Evolutionary conservation across 1,284 basidiomycete genomes (phyloP), one percentile per base, ranked within the genome.

Genomic region (Paramarasmius palmivorus): DNA sequence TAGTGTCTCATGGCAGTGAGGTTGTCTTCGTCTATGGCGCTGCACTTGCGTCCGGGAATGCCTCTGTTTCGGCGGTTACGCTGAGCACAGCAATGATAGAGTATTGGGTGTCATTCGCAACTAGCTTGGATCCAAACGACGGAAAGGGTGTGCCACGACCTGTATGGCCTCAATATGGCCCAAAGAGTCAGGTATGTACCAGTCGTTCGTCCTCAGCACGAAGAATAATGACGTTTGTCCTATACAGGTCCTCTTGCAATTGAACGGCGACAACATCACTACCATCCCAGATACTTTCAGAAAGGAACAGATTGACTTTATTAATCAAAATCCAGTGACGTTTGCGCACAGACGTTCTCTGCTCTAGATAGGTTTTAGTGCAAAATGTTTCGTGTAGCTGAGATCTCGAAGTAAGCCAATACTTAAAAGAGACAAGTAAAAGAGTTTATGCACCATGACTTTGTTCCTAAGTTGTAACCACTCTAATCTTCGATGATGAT

Each of bases 91-190:
- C 67, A 17, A 78, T 80, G 71, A 71, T 77, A 53, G 74, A 81
- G 49, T 80, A 80, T 53, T 81, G 78, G 78, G 65, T 81, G n/a
- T 80, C 79, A 0, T 81, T 81, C 53, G 73, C 73, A 0, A 73
- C 70, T 1, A 75, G 70, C 38, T 61, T 78, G 34, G 68, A 77
- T 49, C 78, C 79, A 5, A 82, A 82, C 55, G 79, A 81, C 53
- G 73, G 72, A 4, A 65, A 64, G 26, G 79, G 79, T 17, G 59
- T 59, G 20, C 35, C 53, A 38, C 72, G 74, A 76, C 48, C 29
- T 61, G 49, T 15, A 17, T 32, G 65, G 62, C 1, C 20, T 17
- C 34, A 29, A 12, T 44, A 22, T 25, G 12, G 19, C 10, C 17
- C 41, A 15, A 14, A 25, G 25, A 5, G 25, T 25, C 17, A 40